phyloP scores from a whole-genome alignment of 495 filamentous ascomycete species.

The Penicillium parvum region DNA sequence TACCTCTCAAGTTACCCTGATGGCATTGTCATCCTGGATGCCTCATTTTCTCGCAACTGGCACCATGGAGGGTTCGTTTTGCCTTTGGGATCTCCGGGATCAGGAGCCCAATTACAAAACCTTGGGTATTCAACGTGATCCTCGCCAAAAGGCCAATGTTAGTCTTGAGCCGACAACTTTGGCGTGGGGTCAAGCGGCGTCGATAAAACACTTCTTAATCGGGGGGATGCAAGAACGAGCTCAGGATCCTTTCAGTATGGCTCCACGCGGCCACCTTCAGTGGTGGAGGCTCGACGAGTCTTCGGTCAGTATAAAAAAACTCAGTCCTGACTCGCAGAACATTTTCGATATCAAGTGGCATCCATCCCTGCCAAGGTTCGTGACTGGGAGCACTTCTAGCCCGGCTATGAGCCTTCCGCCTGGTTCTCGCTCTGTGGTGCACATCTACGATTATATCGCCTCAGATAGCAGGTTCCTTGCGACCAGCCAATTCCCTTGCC shows the following conservation, averaged over 20 bases:
- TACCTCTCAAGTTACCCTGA: slow-evolving; percentile 64
- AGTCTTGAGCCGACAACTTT: slow-evolving; percentile 61
- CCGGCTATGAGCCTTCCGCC: slow-evolving; percentile 24
- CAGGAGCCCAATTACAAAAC: not conserved
- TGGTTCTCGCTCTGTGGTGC: slow-evolving; percentile 46
- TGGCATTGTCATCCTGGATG: slow-evolving; percentile 51
- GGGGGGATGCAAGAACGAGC: slow-evolving; percentile 70
- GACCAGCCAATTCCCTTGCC: slow-evolving; percentile 54
- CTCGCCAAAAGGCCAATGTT: slow-evolving; percentile 45
- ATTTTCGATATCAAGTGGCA: slow-evolving; percentile 82
- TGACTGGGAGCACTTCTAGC: slow-evolving; percentile 52
- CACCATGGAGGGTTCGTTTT: slow-evolving; percentile 23
- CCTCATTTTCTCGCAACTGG: slow-evolving; percentile 50
- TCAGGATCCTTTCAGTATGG: slow-evolving; percentile 50
- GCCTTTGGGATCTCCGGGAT: slow-evolving; percentile 19
- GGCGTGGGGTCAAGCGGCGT: slow-evolving; percentile 58
- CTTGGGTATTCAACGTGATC: slow-evolving; percentile 10
- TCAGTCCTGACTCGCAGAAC: slow-evolving; percentile 55
- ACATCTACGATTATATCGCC: slow-evolving; percentile 40
- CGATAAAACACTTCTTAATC: slow-evolving; percentile 56
- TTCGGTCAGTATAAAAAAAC: slow-evolving; percentile 39
- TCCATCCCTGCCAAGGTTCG: slow-evolving; percentile 52
- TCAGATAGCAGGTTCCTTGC: not conserved
- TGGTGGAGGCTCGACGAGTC: slow-evolving; percentile 61
- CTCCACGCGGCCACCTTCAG: slow-evolving; percentile 63